Evolutionary conservation across 1,284 basidiomycete genomes (phyloP).

Genomic region (Quambalaria eucalypti): DNA sequence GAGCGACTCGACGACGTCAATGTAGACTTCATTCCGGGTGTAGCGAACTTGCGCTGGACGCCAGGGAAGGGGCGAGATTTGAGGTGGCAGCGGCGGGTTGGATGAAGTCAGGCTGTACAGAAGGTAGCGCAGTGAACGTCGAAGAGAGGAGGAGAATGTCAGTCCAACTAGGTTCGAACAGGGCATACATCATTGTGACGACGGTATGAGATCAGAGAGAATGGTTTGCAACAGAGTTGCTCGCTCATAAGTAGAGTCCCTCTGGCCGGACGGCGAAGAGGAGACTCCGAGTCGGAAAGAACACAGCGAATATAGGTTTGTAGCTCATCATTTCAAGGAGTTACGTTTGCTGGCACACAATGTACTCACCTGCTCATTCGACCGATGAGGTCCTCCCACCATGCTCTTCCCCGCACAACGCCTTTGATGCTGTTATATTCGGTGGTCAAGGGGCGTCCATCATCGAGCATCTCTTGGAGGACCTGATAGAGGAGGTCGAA

Average conservation of each 20-base stretch:
- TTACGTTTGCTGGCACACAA: background rate
- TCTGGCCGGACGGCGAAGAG: background rate
- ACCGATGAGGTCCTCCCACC: background rate
- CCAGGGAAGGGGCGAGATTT: background rate
- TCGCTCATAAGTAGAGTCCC: background rate
- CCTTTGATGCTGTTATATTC: conserved; percentile 1
- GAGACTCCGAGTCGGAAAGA: background rate
- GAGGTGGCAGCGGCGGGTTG: background rate
- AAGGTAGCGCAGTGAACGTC: too few species aligned
- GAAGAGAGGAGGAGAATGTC: background rate
- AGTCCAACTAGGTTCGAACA: too few species aligned
- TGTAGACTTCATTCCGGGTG: background rate
- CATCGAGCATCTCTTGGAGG: conserved; percentile 1
- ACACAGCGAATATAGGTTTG: background rate
- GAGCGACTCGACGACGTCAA: background rate
- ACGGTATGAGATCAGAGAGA: background rate
- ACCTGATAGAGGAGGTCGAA: background rate
- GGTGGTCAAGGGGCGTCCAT: background rate
- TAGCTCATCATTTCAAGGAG: background rate
- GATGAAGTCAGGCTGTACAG: background rate
- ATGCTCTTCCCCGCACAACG: background rate
- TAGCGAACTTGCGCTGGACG: background rate
- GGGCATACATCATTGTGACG: background rate
- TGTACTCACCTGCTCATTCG: background rate
- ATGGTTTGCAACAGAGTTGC: background rate